Evolutionary conservation across 371 early-diverging fungal genomes (phyloP).

Genomic region (Neoconidiobolus thromboides): DNA sequence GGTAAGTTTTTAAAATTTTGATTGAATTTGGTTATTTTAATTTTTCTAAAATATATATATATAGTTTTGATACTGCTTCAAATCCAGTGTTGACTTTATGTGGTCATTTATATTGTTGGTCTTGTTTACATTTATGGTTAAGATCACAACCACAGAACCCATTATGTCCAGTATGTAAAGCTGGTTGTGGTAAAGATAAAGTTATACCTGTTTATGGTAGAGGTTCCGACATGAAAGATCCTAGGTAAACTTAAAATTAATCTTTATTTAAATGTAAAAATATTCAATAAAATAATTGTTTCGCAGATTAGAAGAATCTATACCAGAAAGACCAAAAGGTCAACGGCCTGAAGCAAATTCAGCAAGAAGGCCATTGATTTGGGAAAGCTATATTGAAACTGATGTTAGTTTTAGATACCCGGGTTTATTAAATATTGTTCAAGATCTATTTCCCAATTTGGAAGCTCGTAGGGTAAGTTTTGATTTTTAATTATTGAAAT

Average conservation of each 20-base stretch:
- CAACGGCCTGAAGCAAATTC: neutral
- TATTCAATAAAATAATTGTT: too few relatives aligned
- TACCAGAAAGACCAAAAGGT: neutral
- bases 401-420: neutral
- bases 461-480: too few relatives aligned
- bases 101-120: conserved; percentile 57
- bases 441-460: too few relatives aligned
- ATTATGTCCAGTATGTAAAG: conserved; percentile 58
- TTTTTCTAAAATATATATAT: neutral
- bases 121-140: conserved; percentile 53
- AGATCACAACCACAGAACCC: conserved; percentile 38
- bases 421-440: too few relatives aligned
- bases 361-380: neutral
- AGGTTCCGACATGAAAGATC: conserved; percentile 47
- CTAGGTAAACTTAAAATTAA: conserved; percentile 21
- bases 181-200: conserved; percentile 52
- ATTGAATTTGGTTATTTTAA: conserved; percentile 10
- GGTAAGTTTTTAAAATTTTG: neutral
- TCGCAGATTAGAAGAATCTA: neutral
- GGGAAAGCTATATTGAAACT: neutral
- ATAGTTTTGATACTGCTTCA: conserved; percentile 43
- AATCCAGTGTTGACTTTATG: conserved; percentile 53
- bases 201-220: conserved; percentile 65
- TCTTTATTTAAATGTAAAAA: neutral
- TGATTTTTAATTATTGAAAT: too few relatives aligned